These are phyloP conservation scores for Neurospora sp. DNA, from an alignment of 495 filamentous ascomycete species.

Conservation along the genomic window DNA sequence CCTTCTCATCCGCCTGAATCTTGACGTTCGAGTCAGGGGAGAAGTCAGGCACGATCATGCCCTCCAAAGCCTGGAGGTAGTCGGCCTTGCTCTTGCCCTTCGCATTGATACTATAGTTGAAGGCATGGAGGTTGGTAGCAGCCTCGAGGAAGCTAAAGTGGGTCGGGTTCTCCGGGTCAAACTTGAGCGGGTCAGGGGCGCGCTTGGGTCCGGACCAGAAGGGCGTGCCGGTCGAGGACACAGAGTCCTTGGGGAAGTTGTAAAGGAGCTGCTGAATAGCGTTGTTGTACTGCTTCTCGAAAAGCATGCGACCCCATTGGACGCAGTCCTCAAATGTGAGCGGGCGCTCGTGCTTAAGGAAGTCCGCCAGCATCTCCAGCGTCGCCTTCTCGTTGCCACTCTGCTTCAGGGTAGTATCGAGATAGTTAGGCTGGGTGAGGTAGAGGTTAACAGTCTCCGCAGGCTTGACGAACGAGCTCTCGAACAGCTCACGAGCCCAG, in stretches of 20 bases:
- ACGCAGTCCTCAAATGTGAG: conserved; percentile 93
- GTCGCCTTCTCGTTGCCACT: conserved; percentile 95
- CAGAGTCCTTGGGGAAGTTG: conserved; percentile 95
- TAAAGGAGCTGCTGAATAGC: conserved; percentile 91
- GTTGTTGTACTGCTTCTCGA: conserved; percentile 96
- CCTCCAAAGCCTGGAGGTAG: conserved; percentile 68
- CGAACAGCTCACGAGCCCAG: conserved; percentile 93
- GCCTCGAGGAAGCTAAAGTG: conserved; percentile 82
- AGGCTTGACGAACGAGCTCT: conserved; percentile 84
- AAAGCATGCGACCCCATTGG: conserved; percentile 83
- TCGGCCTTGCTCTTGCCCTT: conserved; percentile 56
- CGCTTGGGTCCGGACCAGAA: conserved; percentile 99
- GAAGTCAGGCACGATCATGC: conserved; percentile 96
- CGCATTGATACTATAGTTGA: conserved; percentile 94
- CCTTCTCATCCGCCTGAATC: conserved; percentile 93
- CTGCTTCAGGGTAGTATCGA: conserved; percentile 83
- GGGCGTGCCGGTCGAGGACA: conserved; percentile 73
- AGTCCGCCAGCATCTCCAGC: conserved; percentile 80
- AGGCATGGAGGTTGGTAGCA: conserved; percentile 87
- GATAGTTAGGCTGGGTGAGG: conserved; percentile 81
- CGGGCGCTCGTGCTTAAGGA: conserved; percentile 86
- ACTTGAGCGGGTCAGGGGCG: conserved; percentile 83
- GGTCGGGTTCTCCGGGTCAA: conserved; percentile 71
- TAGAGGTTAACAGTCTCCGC: conserved; percentile 95
- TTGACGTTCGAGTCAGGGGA: conserved; percentile 83